Evolutionary conservation across 345 rosid genomes (phyloP).

Genomic region (Anastatica hierochuntica): DNA sequence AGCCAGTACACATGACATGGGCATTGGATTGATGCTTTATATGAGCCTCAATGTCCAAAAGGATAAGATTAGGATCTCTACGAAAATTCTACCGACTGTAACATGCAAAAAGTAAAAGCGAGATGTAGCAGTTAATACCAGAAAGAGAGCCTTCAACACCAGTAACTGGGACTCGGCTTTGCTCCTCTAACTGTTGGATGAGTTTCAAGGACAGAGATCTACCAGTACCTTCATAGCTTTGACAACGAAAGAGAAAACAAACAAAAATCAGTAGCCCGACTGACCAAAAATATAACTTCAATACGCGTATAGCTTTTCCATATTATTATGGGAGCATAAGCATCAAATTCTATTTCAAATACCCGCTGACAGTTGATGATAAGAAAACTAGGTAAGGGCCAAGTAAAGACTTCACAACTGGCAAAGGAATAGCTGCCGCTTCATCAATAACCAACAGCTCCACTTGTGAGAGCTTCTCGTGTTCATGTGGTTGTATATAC

Average conservation of each 20-base stretch:
- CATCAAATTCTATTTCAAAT: slow-evolving; percentile 19
- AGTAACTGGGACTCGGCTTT: slow-evolving; percentile 53
- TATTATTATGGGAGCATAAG: slow-evolving; percentile 12
- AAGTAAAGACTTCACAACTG: slow-evolving; percentile 78
- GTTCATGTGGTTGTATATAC: slow-evolving; percentile 96
- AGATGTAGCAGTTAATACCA: slow-evolving; percentile 39
- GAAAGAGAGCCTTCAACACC: slow-evolving; percentile 57
- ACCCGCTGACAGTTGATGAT: slow-evolving; percentile 98
- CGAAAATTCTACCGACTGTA: background rate
- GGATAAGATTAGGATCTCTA: too few species aligned
- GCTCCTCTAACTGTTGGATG: slow-evolving; percentile 82
- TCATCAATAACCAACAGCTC: slow-evolving; percentile 93
- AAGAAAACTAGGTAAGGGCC: slow-evolving; percentile 94
- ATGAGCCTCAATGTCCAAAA: too few species aligned
- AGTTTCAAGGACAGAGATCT: slow-evolving; percentile 95
- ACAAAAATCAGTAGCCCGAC: background rate
- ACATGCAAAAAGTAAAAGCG: slow-evolving; percentile 5
- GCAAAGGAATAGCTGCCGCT: slow-evolving; percentile 99
- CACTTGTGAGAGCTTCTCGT: slow-evolving; percentile 92
- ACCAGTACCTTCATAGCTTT: slow-evolving; percentile 96
- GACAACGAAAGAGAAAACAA: slow-evolving; percentile 5
- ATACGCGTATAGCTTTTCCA: too few species aligned
- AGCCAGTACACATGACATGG: background rate
- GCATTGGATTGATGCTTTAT: slow-evolving; percentile 24
- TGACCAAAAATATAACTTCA: slow-evolving; percentile 4